Evolutionary conservation across 2,329 filamentous ascomycete genomes (phyloP), one percentile per base, ranked within the genome.

Genomic region (Orbilia oligospora): DNA sequence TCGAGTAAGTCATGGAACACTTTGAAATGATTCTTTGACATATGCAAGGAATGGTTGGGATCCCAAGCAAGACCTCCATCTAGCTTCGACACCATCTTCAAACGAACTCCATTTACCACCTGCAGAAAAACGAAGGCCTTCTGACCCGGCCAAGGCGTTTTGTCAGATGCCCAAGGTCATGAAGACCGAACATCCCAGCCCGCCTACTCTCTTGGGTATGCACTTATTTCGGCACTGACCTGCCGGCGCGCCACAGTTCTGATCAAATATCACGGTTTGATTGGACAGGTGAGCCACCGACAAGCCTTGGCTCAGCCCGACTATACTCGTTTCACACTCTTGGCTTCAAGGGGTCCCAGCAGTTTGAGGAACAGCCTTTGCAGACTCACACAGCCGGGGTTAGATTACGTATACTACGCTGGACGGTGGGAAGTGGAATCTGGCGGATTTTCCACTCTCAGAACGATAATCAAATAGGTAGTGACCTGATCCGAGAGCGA

Each of bases 161-260:
- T 58, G 63, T 78, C 75, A 78, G 68, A 78, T 78, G 75, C 55
- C 44, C 64, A 72, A 77, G 71, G 75, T 78, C 75, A 78, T 72
- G 68, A 69, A 44, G 66, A 53, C 68, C 16, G 24, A 30, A 36
- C 48, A 38, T 6, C 44, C 38, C 46, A 36, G 66, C 67, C 61
- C 38, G 48, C 53, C 68, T 72, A 63, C 75, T 69, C 36, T 53
- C 24, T 69, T 71, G 48, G 75, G 75, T 51, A 72, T 78, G 75
- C 75, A 51, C 36, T 77, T 72, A 72, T 55, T 78, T 72, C 75
- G 75, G 75, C 68, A 78, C 33, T 36, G 27, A 33, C 20, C n/a
- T 68, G 63, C 75, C 75, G 75, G 63, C n/a, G 75, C 75, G 75
- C 75, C 75, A 78, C 75, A 78, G 16, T 20, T 48, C 6, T 41